Evolutionary conservation across 306 rosid species (phyloP).

Genomic region (Trifolium fragiferum): DNA sequence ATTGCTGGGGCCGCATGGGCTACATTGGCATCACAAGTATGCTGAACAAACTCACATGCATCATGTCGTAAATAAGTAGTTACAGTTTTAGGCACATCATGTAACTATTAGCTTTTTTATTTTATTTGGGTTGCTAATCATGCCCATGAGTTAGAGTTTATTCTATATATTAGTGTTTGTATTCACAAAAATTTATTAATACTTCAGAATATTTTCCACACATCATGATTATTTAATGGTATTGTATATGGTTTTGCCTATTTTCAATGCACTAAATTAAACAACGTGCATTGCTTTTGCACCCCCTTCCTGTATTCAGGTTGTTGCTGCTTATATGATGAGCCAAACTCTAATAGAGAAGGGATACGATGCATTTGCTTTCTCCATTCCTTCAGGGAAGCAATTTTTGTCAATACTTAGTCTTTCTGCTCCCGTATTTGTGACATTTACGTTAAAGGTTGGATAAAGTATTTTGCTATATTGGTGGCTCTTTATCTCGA

Average conservation of each 20-base stretch:
- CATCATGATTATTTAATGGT: slow-evolving; percentile 25
- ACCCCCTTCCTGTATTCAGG: slow-evolving; percentile 44
- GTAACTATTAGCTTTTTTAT: slow-evolving; percentile 29
- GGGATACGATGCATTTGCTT: slow-evolving; percentile 64
- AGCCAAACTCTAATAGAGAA: slow-evolving; percentile 60
- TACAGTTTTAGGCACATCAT: neutral
- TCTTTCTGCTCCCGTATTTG: slow-evolving; percentile 72
- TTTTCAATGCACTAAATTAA: slow-evolving; percentile 5
- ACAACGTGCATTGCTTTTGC: neutral
- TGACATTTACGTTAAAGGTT: slow-evolving; percentile 76
- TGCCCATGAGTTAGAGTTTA: neutral
- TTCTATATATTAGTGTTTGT: neutral
- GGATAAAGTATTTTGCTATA: slow-evolving; percentile 14
- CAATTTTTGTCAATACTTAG: slow-evolving; percentile 56
- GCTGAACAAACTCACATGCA: slow-evolving; percentile 32
- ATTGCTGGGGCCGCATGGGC: slow-evolving; percentile 94
- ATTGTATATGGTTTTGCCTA: slow-evolving; percentile 1
- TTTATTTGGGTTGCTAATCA: neutral
- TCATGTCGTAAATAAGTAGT: slow-evolving; percentile 30
- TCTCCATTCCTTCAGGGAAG: slow-evolving; percentile 62
- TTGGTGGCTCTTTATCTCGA: slow-evolving; percentile 14
- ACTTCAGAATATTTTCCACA: neutral
- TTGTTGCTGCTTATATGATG: slow-evolving; percentile 80
- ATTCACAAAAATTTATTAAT: neutral
- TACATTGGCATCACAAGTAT: slow-evolving; percentile 80